phyloP scores from a whole-genome alignment of 768 basidiomycete species.

The Russula earlei region DNA sequence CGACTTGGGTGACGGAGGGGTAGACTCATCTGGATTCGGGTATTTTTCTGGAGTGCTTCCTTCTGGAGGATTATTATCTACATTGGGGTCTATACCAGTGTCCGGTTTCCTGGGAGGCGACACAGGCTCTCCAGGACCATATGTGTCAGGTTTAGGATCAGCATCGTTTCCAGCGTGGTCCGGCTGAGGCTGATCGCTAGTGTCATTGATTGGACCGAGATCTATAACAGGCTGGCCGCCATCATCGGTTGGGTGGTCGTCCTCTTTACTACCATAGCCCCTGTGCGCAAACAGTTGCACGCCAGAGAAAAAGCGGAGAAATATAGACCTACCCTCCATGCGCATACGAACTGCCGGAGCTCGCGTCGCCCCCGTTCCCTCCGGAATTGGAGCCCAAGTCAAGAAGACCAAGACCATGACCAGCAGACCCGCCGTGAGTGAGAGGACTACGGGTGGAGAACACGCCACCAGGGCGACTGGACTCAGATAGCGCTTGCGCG shows the following conservation, averaged over 20 bases:
- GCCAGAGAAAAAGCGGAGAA: not conserved
- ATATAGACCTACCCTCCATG: slow-evolving; percentile 6
- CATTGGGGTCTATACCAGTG: not conserved
- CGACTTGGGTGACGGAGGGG: not conserved
- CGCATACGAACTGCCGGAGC: slow-evolving; percentile 14
- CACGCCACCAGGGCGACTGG: slow-evolving; percentile 15
- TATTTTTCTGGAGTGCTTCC: not conserved
- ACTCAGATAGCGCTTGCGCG: slow-evolving; percentile 5
- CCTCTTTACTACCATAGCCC: not conserved
- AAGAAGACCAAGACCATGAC: slow-evolving; percentile 16
- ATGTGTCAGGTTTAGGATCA: not conserved
- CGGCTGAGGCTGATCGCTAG: not conserved
- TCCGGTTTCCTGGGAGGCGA: not conserved
- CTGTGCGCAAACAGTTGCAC: not conserved
- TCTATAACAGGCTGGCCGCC: slow-evolving; percentile 4
- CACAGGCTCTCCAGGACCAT: not conserved
- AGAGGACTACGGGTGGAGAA: slow-evolving; percentile 3
- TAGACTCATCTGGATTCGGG: not conserved
- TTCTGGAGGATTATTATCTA: not conserved
- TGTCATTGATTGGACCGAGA: not conserved
- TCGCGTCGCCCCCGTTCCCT: slow-evolving; percentile 20
- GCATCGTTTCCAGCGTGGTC: not conserved
- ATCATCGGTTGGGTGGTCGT: not conserved
- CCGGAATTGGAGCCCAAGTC: slow-evolving; percentile 10
- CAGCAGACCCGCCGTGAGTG: slow-evolving; percentile 4